Base-by-base conservation (phyloP, 805 yeast species). In the Nakazawaea ernobii region DNA sequence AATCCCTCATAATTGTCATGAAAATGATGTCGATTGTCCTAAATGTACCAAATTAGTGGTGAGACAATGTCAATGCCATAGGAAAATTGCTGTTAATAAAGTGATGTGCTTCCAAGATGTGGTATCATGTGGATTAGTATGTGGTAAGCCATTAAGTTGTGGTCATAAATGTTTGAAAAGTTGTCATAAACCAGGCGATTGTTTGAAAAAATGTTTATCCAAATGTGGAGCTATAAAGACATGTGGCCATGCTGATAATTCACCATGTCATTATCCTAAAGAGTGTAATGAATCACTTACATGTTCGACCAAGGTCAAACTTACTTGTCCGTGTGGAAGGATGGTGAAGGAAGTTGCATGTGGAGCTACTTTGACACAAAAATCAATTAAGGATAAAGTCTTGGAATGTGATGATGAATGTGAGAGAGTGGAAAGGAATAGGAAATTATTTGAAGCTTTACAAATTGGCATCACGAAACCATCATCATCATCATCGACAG, bases 1-100 rank as follows among this genome's bases (percentile, higher is more conserved):
- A 17, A 84, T 81, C 59, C 71, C 74, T 32, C 97, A 90, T 60
- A 64, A 70, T 32, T 90, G 97, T 60, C 97, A 90, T 60, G 75
- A 69, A n/a, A 81, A 78, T 51, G 70, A 70, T 38, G 70, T 67
- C 6, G 57, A 65, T 2, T 90, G 97, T 63, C 95, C 95, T 0
- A 80, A 79, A 51, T 90, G 97, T 63, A 86, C 95, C 0, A 69
- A 67, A 27, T 56, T 78, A 6, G 82, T 82, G 2, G 67, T 70
- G 28, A 81, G 77, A 53, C 53, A 52, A 20, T 86, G 95, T 60
- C 71, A 74, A 53, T 86, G 94, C 69, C 86, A 86, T 2, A 68
- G 73, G 52, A 55, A 59, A 9, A 28, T 35, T 1, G 63, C 66
- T 4, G 71, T 87, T 8, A 73, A 79, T 32, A 84, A 85, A 14